Evolutionary conservation across 1,139 yeast species (phyloP).

Genomic region (Nadsonia starkeyi-henricii): DNA sequence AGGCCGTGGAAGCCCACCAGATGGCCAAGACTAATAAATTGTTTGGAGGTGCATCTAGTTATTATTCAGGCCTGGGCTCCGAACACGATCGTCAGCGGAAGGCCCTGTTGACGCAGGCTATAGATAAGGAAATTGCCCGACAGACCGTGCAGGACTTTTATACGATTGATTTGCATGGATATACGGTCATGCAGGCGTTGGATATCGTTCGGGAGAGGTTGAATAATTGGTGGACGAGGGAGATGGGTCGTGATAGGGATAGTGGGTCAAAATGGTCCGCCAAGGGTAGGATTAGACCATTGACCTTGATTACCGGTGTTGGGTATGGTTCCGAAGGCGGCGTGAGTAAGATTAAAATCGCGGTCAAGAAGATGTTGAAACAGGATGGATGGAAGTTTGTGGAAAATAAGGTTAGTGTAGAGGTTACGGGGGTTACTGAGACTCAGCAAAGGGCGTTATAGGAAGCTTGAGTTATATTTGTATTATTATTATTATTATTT

Average conservation of each 20-base stretch:
- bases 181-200: background rate
- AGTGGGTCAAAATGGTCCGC: background rate
- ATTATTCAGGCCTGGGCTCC: background rate
- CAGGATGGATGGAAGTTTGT: background rate
- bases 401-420: background rate
- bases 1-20: background rate
- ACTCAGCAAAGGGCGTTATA: no score
- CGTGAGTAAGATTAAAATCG: background rate
- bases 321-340: background rate
- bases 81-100: background rate
- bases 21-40: background rate
- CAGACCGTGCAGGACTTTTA: background rate
- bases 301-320: background rate
- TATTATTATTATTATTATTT: no score
- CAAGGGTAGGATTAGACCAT: background rate
- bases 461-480: background rate
- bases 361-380: background rate
- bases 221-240: background rate
- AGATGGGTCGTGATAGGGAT: background rate
- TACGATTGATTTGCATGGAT: background rate
- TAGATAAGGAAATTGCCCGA: background rate
- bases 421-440: background rate
- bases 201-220: background rate
- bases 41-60: background rate
- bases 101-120: background rate